Evolutionary conservation across 2,329 filamentous ascomycete genomes (phyloP), one percentile per base, ranked within the genome.

Genomic region (Monilinia fructicola): DNA sequence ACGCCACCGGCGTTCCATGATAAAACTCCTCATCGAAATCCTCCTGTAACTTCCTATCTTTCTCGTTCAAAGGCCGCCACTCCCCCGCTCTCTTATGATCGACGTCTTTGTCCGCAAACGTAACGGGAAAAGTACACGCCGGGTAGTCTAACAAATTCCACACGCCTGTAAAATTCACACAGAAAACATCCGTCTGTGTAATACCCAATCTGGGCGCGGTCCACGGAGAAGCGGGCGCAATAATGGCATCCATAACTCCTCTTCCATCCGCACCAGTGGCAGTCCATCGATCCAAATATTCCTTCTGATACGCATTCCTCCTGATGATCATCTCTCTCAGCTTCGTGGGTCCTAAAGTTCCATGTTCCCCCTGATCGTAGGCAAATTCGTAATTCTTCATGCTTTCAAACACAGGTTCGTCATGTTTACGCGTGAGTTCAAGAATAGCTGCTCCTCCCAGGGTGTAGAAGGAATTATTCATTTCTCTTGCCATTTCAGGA

Each of bases 91-190:
- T 69, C 10, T 26, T 50, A n/a, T 53, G 66, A 23, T 82, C 80
- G 0, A 80, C 52, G 2, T 67, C 67, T 70, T 79, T 78, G 66
- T 81, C 78, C 0, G 79, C 79, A 63, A 75, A 75, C 0, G 79
- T 80, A 3, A 83, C 78, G 0, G 81, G 81, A 7, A 83, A 76
- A 1, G 79, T 79, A 14, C 79, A 75, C 11, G 68, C 69, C 21
- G 72, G 73, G 54, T 76, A 74, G 75, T 73, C 75, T n/a, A 77
- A 63, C 21, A 77, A 26, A 69, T 76, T 77, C 26, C 70, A 76
- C 14, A 74, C 69, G 0, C 73, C 74, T 1, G 75, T 77, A 61
- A 71, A 76, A 46, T 73, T 73, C 1, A 76, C 74, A 69, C 70
- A 72, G 31, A 74, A 74, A 9, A 72, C 28, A 4, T 63, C 65